Percentiles rank a stretch among this genome's conserved stretches.
These are phyloP conservation scores for Podospora pseudoanserina DNA, from an alignment of 495 filamentous ascomycete species.

Conservation along the genomic window DNA sequence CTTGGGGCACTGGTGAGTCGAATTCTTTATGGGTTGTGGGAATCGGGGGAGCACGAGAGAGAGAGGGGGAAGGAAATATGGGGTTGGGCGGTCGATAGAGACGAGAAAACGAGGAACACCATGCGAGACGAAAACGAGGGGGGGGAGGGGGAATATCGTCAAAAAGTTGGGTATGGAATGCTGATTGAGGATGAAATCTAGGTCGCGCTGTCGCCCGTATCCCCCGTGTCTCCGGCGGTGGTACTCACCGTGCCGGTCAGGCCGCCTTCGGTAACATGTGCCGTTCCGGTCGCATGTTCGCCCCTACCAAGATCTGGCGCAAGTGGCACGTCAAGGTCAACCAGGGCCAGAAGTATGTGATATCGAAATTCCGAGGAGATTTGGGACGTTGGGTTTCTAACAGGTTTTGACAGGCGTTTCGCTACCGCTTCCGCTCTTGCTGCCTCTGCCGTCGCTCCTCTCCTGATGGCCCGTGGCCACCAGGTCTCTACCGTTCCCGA, in stretches of 20 bases:
- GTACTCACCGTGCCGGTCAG: constrained; percentile 99
- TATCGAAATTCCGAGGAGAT: background rate
- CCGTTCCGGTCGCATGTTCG: constrained; percentile 99
- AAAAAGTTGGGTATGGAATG: background rate
- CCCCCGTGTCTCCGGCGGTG: constrained; percentile 98
- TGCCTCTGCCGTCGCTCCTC: constrained; percentile 88
- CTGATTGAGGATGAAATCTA: constrained; percentile 34
- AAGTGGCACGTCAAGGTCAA: constrained; percentile 99
- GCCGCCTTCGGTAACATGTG: constrained; percentile 99
- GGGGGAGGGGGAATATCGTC: constrained; percentile 24
- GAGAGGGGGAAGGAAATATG: constrained; percentile 1
- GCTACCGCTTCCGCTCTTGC: constrained; percentile 95
- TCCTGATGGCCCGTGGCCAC: constrained; percentile 95
- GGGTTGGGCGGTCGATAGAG: constrained; percentile 10
- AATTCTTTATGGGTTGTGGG: constrained; percentile 14
- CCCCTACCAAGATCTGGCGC: constrained; percentile 98
- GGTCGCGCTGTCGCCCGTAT: constrained; percentile 99
- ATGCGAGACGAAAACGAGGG: background rate
- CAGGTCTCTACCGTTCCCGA: constrained; percentile 86
- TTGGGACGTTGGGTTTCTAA: constrained; percentile 5
- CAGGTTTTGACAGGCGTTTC: constrained; percentile 64
- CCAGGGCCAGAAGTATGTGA: constrained; percentile 82
- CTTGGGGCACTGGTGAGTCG: constrained; percentile 97
- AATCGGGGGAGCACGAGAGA: constrained; percentile 1
- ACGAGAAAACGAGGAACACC: constrained; percentile 4